Base-by-base conservation (phyloP, 192 early-diverging fungal species). In the Podila horticola region DNA sequence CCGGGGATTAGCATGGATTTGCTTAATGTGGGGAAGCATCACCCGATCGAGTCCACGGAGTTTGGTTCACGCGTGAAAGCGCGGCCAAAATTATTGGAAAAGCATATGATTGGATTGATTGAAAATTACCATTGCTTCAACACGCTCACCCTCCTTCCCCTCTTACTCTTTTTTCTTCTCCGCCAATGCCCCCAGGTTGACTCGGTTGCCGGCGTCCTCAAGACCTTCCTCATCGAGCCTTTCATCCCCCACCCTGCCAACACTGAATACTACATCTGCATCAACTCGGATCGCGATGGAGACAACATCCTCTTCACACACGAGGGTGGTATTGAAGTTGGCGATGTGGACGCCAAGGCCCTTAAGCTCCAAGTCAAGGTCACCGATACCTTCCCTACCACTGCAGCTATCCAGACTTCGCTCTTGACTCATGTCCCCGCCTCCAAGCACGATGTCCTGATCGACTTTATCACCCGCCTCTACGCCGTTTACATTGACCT, bases 271-370 rank as follows among this genome's bases (percentile, higher is more conserved):
- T 99, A 98, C 84, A 90, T 98, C 62, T 95, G 94, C 87, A 97
- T 99, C 87, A 97, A 98, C 88, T 94, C 94, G 62, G 91, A 92
- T 64, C 94, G 97, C 75, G 93, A 98, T 49, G 98, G 98, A 64
- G 97, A 99, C 87, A 90, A 93, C 82, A 97, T 99, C 62, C 91
- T 96, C 69, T 99, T 98, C 83, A 98, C 97, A 48, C 96, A 97
- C 86, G 96, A 99, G 87, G 98, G 98, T 77, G 98, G 98, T 67
- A 94, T 99, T 50, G 98, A 99, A 71, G 90, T 99, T 58, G 98
- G 98, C 83, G 98, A 99, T 86, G 98, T 99, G 26, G 98, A 98
- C 76, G 95, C 97, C 62, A 98, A 99, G 87, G 98, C 97, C 6
- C 85, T 92, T 74, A 93, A 94, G 57, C 84, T 99, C 61, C 85